Evolutionary conservation across 345 rosid genomes (phyloP).

Genomic region (Populus pruinosa): DNA sequence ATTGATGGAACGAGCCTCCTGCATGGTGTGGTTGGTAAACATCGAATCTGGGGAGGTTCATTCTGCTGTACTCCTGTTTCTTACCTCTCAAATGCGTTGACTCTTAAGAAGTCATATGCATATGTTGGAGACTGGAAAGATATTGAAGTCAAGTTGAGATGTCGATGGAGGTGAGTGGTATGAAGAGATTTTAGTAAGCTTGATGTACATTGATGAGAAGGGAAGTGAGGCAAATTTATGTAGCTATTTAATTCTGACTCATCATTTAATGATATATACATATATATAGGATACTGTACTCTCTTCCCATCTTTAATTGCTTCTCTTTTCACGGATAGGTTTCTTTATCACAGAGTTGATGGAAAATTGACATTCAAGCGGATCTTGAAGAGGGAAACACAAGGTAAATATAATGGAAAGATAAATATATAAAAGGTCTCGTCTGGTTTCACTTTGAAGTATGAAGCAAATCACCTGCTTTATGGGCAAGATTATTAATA

Average conservation of each 20-base stretch:
- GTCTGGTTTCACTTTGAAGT: too few relatives aligned
- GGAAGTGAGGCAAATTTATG: background rate
- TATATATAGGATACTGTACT: background rate
- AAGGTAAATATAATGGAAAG: background rate
- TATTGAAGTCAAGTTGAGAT: background rate
- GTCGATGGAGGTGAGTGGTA: background rate
- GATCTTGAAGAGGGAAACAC: background rate
- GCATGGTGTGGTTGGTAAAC: slow-evolving; percentile 4
- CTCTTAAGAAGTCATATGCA: background rate
- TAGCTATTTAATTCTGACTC: background rate
- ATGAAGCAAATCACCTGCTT: too few relatives aligned
- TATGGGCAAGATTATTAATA: too few relatives aligned
- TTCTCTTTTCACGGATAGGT: background rate
- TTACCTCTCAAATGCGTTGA: background rate
- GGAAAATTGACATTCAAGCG: background rate
- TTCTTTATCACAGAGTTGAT: background rate
- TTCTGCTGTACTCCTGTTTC: background rate
- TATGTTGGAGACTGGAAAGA: background rate
- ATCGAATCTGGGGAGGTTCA: background rate
- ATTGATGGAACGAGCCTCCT: slow-evolving; percentile 8
- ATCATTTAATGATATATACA: background rate
- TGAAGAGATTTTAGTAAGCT: background rate
- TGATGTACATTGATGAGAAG: background rate
- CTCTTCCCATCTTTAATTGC: background rate
- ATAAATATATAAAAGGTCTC: too few relatives aligned